Evolutionary conservation across 1,284 basidiomycete genomes (phyloP).

Genomic region (Puccinia horiana): DNA sequence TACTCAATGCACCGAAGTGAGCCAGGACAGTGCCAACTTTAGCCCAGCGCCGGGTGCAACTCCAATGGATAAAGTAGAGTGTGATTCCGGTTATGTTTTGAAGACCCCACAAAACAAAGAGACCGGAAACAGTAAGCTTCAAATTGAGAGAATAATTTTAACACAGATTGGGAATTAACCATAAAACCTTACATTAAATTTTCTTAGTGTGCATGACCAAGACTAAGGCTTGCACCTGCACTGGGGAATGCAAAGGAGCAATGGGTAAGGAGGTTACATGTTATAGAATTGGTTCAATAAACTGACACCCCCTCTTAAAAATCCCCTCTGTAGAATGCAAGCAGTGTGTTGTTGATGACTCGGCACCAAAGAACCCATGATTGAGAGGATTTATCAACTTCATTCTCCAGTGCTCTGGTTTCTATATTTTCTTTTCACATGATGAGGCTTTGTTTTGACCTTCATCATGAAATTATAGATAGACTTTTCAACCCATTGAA

Average conservation of each 20-base stretch:
- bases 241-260: not conserved
- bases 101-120: not conserved
- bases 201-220: conserved; percentile 4
- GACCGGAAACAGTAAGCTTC: not conserved
- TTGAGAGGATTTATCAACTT: not conserved
- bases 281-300: not conserved
- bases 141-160: not conserved
- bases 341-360: not conserved
- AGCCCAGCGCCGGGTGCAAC: not conserved
- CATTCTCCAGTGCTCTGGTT: not conserved
- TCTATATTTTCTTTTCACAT: not conserved
- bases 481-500: not conserved
- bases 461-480: not conserved
- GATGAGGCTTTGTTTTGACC: not conserved
- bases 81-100: not conserved
- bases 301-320: not conserved
- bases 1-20: not conserved
- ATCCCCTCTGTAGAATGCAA: not conserved
- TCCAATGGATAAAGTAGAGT: not conserved
- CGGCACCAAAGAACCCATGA: not conserved
- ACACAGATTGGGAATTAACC: not conserved
- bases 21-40: not conserved
- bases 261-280: not conserved
- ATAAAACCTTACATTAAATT: not conserved
- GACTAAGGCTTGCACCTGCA: not conserved